Evolutionary conservation across 2,329 filamentous ascomycete genomes (phyloP), one percentile per base, ranked within the genome.

Genomic region (Chrysoporthe deuterocubensis): DNA sequence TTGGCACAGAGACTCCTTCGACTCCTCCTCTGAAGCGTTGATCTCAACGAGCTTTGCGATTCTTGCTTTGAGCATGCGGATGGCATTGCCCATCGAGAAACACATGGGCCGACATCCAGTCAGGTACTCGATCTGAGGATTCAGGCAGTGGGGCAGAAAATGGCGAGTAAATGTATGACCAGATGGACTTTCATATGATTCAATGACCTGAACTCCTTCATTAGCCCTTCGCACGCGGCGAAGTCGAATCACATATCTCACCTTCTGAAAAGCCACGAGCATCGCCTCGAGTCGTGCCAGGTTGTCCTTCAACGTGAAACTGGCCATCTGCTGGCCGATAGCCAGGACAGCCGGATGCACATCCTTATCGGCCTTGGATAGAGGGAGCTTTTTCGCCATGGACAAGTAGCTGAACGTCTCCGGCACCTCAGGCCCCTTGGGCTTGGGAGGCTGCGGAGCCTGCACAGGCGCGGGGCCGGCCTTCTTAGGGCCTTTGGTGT

Each of bases 71-170:
- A 99, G 86, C 85, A 94, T 95, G 65, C 96, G 89, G 76, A 99
- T 97, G 46, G 94, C 94, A 78, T 98, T 99, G 69, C 96, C 96
- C 90, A 98, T 97, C 70, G 93, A 93, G 79, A 97, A 96, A 72
- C 93, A 96, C 81, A 99, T 92, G 44, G 96, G 94, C n/a, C 96
- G 90, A 76, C 94, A 97, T 72, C 93, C 93, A 69, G 93, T 92
- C 69, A 99, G 87, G 76, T 96, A 97, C 72, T 96, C 94, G 75
- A 99, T 97, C 80, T 99, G 96, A 48, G 94, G 93, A 75, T 94
- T 96, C 69, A 99, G 89, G 71, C 93, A 90, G 79, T 98, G 93
- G 13, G 92, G 92, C 43, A 93, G 96, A 74, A 99, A 90, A 81
- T 99, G 94, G 44, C 96, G 90, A 26, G 94, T 92, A 54, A 99